Base-by-base conservation (phyloP, 768 basidiomycete genomes). In the Leucosporidium yakuticum region DNA sequence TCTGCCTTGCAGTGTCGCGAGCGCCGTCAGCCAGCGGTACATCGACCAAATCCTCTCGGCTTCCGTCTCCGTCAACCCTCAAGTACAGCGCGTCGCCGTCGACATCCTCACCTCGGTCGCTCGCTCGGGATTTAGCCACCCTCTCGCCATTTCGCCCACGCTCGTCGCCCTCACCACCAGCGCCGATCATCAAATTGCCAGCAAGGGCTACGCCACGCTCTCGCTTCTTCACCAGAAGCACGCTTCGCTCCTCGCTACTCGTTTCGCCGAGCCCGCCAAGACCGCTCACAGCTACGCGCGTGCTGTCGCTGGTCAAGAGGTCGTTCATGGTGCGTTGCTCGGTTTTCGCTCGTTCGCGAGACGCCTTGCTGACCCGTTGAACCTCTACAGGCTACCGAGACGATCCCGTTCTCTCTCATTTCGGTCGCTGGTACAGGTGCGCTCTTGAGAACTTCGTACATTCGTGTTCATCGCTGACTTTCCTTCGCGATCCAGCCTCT, bases 51-150 rank as follows among this genome's bases (percentile, higher is more conserved):
- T 99, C 60, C 80, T 97, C 49, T 83, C 87, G 1, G 89, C 92
- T 0, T 89, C 90, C 0, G 77, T 93, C 27, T 89, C 91, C 2
- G 82, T 83, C 62, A 83, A 88, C 71, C 70, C 81, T 27, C 48
- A 58, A 21, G 57, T 69, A 5, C 69, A 71, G 29, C 71, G 71
- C 14, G 56, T 74, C 27, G 95, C 94, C 11, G 84, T 97, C 61
- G 94, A 98, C 70, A 88, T 98, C 54, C 79, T 99, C 63, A 88
- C 85, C 39, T 95, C 96, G 75, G 95, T 93, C 0, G 86, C 98
- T 70, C 91, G 88, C 75, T 95, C 97, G 79, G 96, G 96, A 4
- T 82, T 98, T 61, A 91, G 92, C 8, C 94, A 98, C 79, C 96
- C 96, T 0, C 83, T 99, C 9, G 89, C 91, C 82, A 90, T 88